These are phyloP conservation scores for Tetrahymena borealis DNA, from an alignment of 73 alveolate species.

Conservation along the genomic window DNA sequence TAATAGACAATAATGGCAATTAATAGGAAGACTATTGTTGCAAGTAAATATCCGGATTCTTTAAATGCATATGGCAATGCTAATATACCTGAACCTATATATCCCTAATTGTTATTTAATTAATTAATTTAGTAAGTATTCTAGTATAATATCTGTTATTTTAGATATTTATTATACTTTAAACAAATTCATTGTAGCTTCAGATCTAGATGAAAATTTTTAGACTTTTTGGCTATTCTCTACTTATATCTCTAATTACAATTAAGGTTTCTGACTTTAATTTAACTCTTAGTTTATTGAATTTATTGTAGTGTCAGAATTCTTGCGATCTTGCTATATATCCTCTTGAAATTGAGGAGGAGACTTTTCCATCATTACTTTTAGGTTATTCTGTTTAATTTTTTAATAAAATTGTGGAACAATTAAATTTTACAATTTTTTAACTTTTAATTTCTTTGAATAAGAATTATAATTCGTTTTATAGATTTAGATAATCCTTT, in stretches of 20 bases:
- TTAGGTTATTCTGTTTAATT: neutral
- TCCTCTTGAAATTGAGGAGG: neutral
- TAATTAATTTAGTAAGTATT: neutral
- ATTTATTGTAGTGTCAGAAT: neutral
- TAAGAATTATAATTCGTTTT: too few relatives aligned
- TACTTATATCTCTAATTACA: neutral
- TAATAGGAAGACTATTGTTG: neutral
- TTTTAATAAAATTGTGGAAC: neutral
- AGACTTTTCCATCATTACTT: neutral
- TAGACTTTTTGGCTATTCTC: neutral
- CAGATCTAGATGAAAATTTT: neutral
- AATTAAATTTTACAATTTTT: neutral
- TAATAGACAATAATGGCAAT: neutral
- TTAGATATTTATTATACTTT: neutral
- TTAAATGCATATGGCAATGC: conserved; percentile 33
- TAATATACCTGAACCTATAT: conserved; percentile 34
- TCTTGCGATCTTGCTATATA: neutral
- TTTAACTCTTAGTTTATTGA: neutral
- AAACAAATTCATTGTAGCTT: neutral
- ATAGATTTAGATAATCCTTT: too few relatives aligned
- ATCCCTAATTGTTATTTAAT: neutral
- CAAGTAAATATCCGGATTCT: conserved; percentile 12
- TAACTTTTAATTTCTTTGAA: too few relatives aligned
- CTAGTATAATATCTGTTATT: too few relatives aligned
- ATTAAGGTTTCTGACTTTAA: neutral